Evolutionary conservation across 176 grass and related monocot species (phyloP), one percentile per base, ranked within the genome.

Genomic region (Oryza rufipogon): DNA sequence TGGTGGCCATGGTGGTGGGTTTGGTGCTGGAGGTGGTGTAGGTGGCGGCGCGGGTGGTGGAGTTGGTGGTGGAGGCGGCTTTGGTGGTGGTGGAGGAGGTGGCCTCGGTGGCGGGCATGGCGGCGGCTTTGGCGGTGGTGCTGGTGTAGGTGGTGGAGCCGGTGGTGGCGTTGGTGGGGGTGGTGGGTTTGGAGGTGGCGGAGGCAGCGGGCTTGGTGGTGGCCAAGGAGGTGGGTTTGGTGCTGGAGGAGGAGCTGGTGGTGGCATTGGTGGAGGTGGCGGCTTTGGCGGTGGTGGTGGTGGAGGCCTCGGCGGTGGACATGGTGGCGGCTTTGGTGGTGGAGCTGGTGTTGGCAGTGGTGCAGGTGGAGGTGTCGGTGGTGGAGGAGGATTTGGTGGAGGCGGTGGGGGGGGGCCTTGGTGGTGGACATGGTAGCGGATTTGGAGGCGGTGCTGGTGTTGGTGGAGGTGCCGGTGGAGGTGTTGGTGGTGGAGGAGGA

Each of bases 1-100:
- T 0, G 84, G 86, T 20, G 80, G 84, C 4, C 25, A 41, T 9
- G 78, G 61, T 23, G 85, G 78, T 0, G 78, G 85, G 0, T 42
- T 33, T 4, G 73, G 72, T 1, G 28, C 32, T 7, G 45, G 46
- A 0, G 26, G 54, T 0, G 85, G 85, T 3, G 56, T 46, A 12
- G 84, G 89, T 2, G 70, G 85, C 0, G 81, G 80, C 7, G 52
- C 14, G 3, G 6, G 4, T 56, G 52, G 17, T 56, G 52, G 52
- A 16, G 5, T 15, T 20, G 52, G 1, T 14, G 52, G 52, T 56
- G 52, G 16, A 20, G 16, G 52, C 0, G 52, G 52, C 14, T 56
- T 56, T 19, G 52, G 52, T 7, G 64, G 44, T 34, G 77, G 26
- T 19, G 47, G 44, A 36, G 20, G 75, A 23, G 78, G 79, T 39